Evolutionary conservation across 2,329 filamentous ascomycete genomes (phyloP), one percentile per base, ranked within the genome.

Genomic region (Thelonectria rubi): DNA sequence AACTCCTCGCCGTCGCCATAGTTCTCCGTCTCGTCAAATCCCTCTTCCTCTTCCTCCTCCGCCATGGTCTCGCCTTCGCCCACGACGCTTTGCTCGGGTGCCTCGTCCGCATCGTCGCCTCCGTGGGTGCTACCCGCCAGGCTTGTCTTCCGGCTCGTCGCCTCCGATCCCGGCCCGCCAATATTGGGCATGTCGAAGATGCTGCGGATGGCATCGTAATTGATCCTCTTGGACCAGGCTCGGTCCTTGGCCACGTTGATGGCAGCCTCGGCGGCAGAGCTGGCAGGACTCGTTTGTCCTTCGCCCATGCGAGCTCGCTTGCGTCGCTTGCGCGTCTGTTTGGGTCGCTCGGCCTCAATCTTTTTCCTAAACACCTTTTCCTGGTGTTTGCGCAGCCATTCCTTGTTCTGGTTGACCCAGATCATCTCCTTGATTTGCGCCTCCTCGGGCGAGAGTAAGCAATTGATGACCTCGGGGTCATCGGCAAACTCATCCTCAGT

Each of bases 371-470:
- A 90, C 7, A 91, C 84, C 76, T 95, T 97, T 62, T 91, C 88
- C 73, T 97, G 93, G 73, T 96, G 91, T 50, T 88, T 86, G 9
- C 94, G 91, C 40, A 99, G 83, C 86, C 94, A 99, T 68, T 96
- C 93, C 74, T 95, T 93, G 77, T 99, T 98, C 74, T 94, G 89
- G 62, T 94, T 94, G 45, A 97, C 88, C 95, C 95, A 99, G 54
- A 98, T 91, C 62, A 88, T 88, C 76, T 97, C 94, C 76, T 97
- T 98, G 73, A 93, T 87, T 34, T 86, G 86, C 2, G 89, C 86
- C 78, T 98, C 94, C 3, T 87, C 86, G 1, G 89, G 85, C 0
- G 84, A 86, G 5, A 98, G 83, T 37, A 93, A 78, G 72, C 94
- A 97, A 69, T 91, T 91, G 61, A 85, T 80, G 5, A 99, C 93